A percentile compares a stretch with the other conserved stretches of the same genome.
Conservation (phyloP, 306 rosid species). For the Rosa rugosa region DNA sequence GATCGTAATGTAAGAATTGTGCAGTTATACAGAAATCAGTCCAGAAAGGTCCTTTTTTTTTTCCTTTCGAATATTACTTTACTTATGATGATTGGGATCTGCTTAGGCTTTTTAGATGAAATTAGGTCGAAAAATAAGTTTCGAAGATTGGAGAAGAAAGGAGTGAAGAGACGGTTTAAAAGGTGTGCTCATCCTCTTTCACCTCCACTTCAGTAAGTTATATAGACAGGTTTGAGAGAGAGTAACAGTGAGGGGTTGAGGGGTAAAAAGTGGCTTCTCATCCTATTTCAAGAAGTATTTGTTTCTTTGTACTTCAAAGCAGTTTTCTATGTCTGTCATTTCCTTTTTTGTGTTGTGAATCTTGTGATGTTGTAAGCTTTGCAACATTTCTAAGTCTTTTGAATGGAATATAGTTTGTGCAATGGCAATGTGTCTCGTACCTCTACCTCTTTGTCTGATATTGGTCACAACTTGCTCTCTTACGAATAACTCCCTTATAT, state of each 20-base stretch:
- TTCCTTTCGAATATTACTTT: conserved; percentile 29
- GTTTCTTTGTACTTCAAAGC: conserved; percentile 38
- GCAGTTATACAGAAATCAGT: conserved; percentile 63
- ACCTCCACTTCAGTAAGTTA: conserved; percentile 67
- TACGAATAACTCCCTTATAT: background rate
- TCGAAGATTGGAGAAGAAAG: conserved; percentile 71
- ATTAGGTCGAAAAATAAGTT: conserved; percentile 53
- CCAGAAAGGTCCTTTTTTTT: conserved; percentile 32
- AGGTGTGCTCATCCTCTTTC: conserved; percentile 98
- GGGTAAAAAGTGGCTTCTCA: conserved; percentile 50
- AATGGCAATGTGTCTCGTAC: conserved; percentile 8
- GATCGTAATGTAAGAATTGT: conserved; percentile 53
- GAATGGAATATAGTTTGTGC: conserved; percentile 44
- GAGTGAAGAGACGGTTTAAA: conserved; percentile 87
- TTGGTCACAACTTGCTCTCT: background rate
- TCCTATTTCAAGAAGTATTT: conserved; percentile 35
- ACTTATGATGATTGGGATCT: conserved; percentile 56
- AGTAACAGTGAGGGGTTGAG: conserved; percentile 38
- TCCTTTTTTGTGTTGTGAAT: conserved; percentile 41
- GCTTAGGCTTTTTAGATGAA: conserved; percentile 45
- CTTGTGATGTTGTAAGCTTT: conserved; percentile 73
- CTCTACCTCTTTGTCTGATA: background rate
- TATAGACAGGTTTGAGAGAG: conserved; percentile 51
- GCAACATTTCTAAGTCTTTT: conserved; percentile 47
- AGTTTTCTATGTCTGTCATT: conserved; percentile 40